Conservation (phyloP, 208 protist genomes). For the Spironucleus salmonicida region DNA sequence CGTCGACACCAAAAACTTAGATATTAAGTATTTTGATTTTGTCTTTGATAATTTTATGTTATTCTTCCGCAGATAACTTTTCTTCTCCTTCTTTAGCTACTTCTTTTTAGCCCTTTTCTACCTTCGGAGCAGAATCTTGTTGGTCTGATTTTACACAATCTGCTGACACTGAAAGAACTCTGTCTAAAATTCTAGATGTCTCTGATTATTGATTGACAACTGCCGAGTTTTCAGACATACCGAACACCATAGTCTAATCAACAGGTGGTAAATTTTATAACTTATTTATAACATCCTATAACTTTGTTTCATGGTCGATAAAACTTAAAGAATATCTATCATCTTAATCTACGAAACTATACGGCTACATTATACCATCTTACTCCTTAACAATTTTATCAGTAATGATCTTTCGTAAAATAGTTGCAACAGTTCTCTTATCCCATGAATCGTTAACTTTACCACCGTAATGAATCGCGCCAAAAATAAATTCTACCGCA, state of each 20-base stretch:
- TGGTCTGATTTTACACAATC: neutral
- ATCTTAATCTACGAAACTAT: neutral
- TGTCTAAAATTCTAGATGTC: slow-evolving; percentile 65
- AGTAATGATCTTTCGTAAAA: neutral
- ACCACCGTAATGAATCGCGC: slow-evolving; percentile 88
- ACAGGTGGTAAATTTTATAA: slow-evolving; percentile 53
- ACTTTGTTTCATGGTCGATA: slow-evolving; percentile 31
- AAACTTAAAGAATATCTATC: slow-evolving; percentile 55
- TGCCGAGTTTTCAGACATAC: slow-evolving; percentile 83
- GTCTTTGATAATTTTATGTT: neutral
- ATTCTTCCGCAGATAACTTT: neutral
- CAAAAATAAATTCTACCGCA: slow-evolving; percentile 41
- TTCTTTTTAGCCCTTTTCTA: neutral
- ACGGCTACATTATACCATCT: neutral
- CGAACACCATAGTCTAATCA: slow-evolving; percentile 60
- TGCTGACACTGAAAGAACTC: slow-evolving; percentile 69
- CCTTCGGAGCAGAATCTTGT: neutral
- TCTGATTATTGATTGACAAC: slow-evolving; percentile 77
- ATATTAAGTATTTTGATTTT: slow-evolving; percentile 82
- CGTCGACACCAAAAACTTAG: slow-evolving; percentile 46
- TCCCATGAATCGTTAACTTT: slow-evolving; percentile 90
- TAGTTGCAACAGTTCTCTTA: slow-evolving; percentile 50
- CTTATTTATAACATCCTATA: slow-evolving; percentile 41
- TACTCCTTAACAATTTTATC: neutral
- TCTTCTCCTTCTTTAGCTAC: neutral